phyloP scores from a whole-genome alignment of 2,329 filamentous ascomycete genomes.

The Huntiella decipiens region DNA sequence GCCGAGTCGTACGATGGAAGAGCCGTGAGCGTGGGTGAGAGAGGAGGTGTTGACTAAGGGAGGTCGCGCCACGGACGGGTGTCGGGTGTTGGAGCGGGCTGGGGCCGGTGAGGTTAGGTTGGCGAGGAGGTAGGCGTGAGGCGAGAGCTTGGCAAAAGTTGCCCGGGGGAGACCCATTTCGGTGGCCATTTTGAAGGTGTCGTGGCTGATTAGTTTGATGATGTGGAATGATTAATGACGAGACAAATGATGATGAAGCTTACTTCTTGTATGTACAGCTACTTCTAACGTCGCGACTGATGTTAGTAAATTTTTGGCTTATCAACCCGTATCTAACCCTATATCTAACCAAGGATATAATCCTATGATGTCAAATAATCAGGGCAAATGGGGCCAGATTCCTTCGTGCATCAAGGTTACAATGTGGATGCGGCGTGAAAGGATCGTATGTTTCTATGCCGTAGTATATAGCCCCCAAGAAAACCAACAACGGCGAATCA shows the following conservation, averaged over 20 bases:
- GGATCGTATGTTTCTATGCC: neutral
- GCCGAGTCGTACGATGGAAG: conserved; percentile 69
- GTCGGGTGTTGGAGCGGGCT: conserved; percentile 64
- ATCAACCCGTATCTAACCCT: too few species aligned
- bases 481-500: too few species aligned
- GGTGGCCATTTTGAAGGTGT: conserved; percentile 14
- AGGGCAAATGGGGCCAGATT: too few species aligned
- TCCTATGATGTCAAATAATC: too few species aligned
- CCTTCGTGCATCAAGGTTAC: neutral
- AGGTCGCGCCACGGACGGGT: conserved; percentile 46
- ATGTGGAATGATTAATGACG: too few species aligned
- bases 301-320: too few species aligned
- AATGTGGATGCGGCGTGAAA: neutral
- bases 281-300: too few species aligned
- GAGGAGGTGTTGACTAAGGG: conserved; percentile 68
- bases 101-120: conserved; percentile 46
- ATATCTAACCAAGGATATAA: too few species aligned
- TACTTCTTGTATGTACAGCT: too few species aligned
- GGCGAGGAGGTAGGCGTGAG: conserved; percentile 73
- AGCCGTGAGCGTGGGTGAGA: conserved; percentile 76
- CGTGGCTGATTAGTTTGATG: too few species aligned
- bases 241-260: too few species aligned
- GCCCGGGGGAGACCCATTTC: conserved; percentile 32
- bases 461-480: too few species aligned
- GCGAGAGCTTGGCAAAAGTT: conserved; percentile 76